Evolutionary conservation across 1,139 yeast species (phyloP), one percentile per base, ranked within the genome.

Genomic region (Yamadazyma triangularis): DNA sequence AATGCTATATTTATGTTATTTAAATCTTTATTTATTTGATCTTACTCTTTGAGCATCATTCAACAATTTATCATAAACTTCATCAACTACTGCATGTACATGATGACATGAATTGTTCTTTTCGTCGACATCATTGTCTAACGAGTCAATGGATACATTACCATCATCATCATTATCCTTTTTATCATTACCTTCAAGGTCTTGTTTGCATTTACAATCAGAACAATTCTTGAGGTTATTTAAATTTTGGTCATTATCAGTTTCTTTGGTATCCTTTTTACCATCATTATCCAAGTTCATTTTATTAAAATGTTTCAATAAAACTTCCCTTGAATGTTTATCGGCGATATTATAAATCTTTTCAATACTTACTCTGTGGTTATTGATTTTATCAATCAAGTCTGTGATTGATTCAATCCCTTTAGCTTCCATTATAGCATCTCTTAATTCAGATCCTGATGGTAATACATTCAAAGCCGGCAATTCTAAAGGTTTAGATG

Each of bases 371-470:
- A 74, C 61, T 22, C 75, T 50, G 35, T 76, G 67, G 31, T 57
- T 62, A 45, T 74, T 76, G 32, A 85, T 81, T 43, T 75, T 79
- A 33, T 71, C 77, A 46, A 86, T 81, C 44, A 84, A 67, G 36
- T 82, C 87, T 10, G 73, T 70, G 5, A 84, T 84, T 13, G 83
- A 74, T 38, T 79, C 79, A 33, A 82, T 75, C 34, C 93, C 93
- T 47, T 83, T 83, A 3, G 89, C 89, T 34, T 77, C 75, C 32
- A 83, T 77, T 26, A 83, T 79, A 0, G 91, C 88, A 38, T 80
- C 85, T 37, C 94, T 64, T 24, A 85, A 60, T 49, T 83, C 88
- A 3, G 79, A 70, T 13, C 94, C 94, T 0, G 89, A 76, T 1
- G 89, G 89, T 30, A 82, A 63, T 30, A 61, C 61, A 34, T 61